Evolutionary conservation across 208 protist genomes (phyloP), one percentile per base, ranked within the genome.

Genomic region (Angomonas ambiguus): DNA sequence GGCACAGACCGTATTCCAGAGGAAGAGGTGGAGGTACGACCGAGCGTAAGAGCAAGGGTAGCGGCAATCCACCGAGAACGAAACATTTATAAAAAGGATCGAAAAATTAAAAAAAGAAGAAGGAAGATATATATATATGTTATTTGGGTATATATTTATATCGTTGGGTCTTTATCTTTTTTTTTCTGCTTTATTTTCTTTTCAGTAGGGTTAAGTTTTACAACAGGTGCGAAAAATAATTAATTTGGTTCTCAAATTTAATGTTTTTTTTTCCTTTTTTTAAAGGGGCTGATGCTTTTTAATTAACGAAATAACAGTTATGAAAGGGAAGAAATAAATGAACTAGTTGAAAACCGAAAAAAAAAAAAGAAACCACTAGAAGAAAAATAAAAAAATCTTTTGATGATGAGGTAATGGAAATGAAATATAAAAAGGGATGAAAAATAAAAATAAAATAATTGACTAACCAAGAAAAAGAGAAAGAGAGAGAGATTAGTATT

Each of bases 381-480:
- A 6, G 24, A 24, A 30, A 33, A 24, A 30, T 4, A 66, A 66
- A 3, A 56, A 30, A 34, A 35, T 5, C 35, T 51, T 31, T 62
- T 55, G 11, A 31, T 25, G 59, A 30, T 53, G 48, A 25, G 22
- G 35, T 16, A 4, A 33, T 45, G 27, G 28, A 55, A 16, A 25
- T 4, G 3, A 55, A 18, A n/a, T 55, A 22, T 33, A 33, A 11
- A 30, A 33, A 59, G 35, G 4, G 35, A 27, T 51, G 33, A 68
- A 42, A 41, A 65, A 58, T 64, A 53, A 69, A 59, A 16, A 71
- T 24, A 69, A 68, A 25, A 48, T 55, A 41, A 51, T 8, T n/a
- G 56, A 67, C 22, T 45, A 55, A 8, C 33, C 16, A 71, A 10
- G 31, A n/a, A 67, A 71, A 53, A 5, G 41, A 65, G 49, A 69